Evolutionary conservation across 2,329 filamentous ascomycete species (phyloP), one percentile per base, ranked within the genome.

Genomic region (Ophiostoma tasmaniense): DNA sequence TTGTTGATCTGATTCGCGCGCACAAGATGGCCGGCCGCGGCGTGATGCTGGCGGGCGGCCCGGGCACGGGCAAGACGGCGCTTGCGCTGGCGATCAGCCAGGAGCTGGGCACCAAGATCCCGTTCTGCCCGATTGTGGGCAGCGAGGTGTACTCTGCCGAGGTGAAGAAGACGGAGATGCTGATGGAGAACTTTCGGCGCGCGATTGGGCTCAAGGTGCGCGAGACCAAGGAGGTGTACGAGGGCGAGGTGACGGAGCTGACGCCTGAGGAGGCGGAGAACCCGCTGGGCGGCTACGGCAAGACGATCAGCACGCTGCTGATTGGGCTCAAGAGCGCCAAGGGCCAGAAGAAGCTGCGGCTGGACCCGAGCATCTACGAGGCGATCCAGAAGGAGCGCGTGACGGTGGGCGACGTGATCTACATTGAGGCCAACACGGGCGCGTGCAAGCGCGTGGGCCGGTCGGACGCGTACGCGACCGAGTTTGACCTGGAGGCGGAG

Each of bases 151-250:
- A 97, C 82, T 97, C 92, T 74, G 90, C 94, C 64, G 95, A 99
- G 80, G 93, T 99, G 73, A 99, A 99, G 87, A 99, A 99, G 87
- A 99, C 95, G 66, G 95, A 99, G 80, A 90, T 96, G 73, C 82
- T 99, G 77, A 98, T 98, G 95, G 95, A 99, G 84, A 98, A 98
- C 82, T 99, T 99, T 80, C 87, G 95, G 78, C 86, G 95, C 77
- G 95, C 95, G 70, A 99, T 99, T 79, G 95, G 94, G 42, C 85
- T 99, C 74, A 93, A 96, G 77, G 95, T 99, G 73, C 92, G 95
- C 76, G 95, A 99, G 84, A 97, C 94, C 67, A 99, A 99, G 81
- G 95, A 99, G 81, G 94, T 99, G 70, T 99, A 98, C 81, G 95
- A 99, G 81, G 95, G 95, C 77, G 95, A 99, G 81, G 95, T 99